Conservation (phyloP, 2,329 filamentous ascomycete species). For the Penicillium sp. region DNA sequence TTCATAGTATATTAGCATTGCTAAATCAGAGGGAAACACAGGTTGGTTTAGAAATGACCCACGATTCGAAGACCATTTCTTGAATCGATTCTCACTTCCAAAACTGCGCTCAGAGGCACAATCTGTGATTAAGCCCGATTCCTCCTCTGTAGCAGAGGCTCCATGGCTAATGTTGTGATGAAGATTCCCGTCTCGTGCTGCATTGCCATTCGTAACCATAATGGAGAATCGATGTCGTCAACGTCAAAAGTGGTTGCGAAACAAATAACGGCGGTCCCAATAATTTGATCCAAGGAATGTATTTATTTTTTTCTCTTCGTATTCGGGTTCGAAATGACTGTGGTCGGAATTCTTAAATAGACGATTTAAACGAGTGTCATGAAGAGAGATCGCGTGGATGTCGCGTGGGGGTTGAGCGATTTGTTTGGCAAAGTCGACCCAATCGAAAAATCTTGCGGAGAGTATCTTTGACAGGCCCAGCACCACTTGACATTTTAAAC, state of each 20-base stretch:
- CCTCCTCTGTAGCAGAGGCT: neutral
- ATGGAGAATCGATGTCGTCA: neutral
- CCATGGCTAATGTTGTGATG: neutral
- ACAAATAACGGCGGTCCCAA: neutral
- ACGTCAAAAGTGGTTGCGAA: neutral
- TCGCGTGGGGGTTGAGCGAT: conserved; percentile 1
- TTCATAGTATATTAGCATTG: conserved; percentile 4
- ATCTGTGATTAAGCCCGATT: neutral
- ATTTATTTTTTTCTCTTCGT: neutral
- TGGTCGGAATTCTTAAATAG: conserved; percentile 1
- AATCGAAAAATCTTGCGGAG: neutral
- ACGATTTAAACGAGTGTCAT: neutral
- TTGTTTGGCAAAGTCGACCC: neutral
- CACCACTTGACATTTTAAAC: neutral
- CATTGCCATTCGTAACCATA: conserved; percentile 1
- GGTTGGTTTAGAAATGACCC: conserved; percentile 1
- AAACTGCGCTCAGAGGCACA: conserved; percentile 3
- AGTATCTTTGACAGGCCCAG: neutral
- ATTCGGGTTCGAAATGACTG: neutral
- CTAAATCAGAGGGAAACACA: neutral
- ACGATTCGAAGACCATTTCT: conserved; percentile 4
- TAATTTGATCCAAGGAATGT: neutral
- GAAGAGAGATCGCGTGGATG: neutral
- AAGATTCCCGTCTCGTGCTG: neutral
- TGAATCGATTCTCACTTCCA: conserved; percentile 3